These are phyloP conservation scores for Catharanthus roseus DNA, from an alignment of 257 asterid genomes.

Conservation along the genomic window DNA sequence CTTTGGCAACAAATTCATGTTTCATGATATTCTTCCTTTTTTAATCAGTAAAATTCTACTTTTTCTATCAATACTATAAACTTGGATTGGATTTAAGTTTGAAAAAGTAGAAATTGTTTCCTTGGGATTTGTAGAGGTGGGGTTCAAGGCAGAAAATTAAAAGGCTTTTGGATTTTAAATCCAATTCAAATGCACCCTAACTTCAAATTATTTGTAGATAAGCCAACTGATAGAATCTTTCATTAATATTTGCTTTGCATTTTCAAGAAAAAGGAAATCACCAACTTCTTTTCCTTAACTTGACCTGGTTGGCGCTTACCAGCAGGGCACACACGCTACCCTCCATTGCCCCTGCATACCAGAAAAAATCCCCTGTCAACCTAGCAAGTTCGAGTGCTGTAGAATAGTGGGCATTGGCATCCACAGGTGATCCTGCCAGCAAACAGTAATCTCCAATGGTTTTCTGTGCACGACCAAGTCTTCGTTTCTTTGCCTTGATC, in stretches of 20 bases:
- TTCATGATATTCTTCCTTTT: neutral
- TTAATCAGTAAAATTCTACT: neutral
- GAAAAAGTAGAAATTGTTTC: too few relatives aligned
- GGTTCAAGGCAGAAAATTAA: too few relatives aligned
- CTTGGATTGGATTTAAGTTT: too few relatives aligned
- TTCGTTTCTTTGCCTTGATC: slow-evolving; percentile 91
- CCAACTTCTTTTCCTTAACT: neutral
- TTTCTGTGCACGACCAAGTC: slow-evolving; percentile 97
- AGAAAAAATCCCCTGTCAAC: slow-evolving; percentile 88
- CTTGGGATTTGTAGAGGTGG: too few relatives aligned
- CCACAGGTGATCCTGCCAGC: slow-evolving; percentile 98
- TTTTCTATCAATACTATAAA: slow-evolving; percentile 1
- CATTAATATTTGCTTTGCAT: neutral
- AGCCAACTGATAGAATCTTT: neutral
- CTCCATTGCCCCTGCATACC: slow-evolving; percentile 99
- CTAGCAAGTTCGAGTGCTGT: slow-evolving; percentile 92
- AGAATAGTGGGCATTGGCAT: slow-evolving; percentile 95
- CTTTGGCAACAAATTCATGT: neutral
- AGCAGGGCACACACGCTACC: slow-evolving; percentile 94
- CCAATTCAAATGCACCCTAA: neutral
- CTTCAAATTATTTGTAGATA: neutral
- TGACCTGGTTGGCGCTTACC: slow-evolving; percentile 41
- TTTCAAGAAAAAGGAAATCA: neutral
- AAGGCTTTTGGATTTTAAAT: neutral
- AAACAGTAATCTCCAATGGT: slow-evolving; percentile 95